Evolutionary conservation across 2,329 filamentous ascomycete species (phyloP).

Genomic region (Penicillium rolfsii): DNA sequence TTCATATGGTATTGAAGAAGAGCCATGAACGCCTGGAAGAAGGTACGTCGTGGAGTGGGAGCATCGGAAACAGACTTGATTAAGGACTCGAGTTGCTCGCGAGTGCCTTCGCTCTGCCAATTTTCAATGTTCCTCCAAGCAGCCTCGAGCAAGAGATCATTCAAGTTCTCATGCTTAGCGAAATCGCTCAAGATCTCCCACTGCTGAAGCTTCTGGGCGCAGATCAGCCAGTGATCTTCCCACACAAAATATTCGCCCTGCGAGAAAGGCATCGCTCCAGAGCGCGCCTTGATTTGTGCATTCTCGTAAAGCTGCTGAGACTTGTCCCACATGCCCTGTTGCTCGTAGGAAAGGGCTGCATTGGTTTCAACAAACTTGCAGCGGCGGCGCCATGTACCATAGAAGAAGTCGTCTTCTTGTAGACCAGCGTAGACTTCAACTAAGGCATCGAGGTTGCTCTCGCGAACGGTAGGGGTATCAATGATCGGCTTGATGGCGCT

Average conservation of each 20-base stretch:
- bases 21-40: slow-evolving; percentile 99
- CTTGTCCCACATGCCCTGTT: slow-evolving; percentile 99
- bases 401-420: slow-evolving; percentile 96
- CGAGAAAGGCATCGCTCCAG: slow-evolving; percentile 93
- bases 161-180: slow-evolving; percentile 97
- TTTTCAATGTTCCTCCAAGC: slow-evolving; percentile 95
- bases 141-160: slow-evolving; percentile 91
- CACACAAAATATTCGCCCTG: slow-evolving; percentile 98
- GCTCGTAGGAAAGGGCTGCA: slow-evolving; percentile 93
- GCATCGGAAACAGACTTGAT: slow-evolving; percentile 98
- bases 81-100: slow-evolving; percentile 86
- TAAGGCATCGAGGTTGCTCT: slow-evolving; percentile 95
- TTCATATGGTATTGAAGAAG: slow-evolving; percentile 92
- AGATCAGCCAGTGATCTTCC: slow-evolving; percentile 99
- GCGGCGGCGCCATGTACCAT: slow-evolving; percentile 91
- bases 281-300: slow-evolving; percentile 95
- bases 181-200: slow-evolving; percentile 99
- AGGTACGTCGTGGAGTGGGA: slow-evolving; percentile 87
- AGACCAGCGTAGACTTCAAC: slow-evolving; percentile 88
- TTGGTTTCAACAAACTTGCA: slow-evolving; percentile 98
- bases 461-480: slow-evolving; percentile 80
- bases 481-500: slow-evolving; percentile 80
- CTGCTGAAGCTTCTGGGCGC: slow-evolving; percentile 96
- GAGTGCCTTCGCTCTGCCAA: slow-evolving; percentile 84
- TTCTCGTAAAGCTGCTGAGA: slow-evolving; percentile 95